A percentile compares a stretch with the other conserved stretches of the same genome.
These are phyloP conservation scores for Linum lewisii DNA, from an alignment of 345 rosid genomes.

Conservation along the genomic window DNA sequence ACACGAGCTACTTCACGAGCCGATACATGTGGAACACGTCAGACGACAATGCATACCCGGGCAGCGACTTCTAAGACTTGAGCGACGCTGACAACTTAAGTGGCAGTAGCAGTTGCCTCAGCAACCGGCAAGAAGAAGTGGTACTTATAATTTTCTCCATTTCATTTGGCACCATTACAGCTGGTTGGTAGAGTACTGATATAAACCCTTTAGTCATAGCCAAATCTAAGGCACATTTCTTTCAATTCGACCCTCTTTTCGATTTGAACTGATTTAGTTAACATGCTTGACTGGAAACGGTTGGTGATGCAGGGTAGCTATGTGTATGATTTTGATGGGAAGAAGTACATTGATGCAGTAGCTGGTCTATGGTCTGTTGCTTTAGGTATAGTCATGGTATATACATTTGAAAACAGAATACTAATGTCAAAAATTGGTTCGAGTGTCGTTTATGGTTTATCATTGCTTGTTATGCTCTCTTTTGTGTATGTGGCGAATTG, in stretches of 20 bases:
- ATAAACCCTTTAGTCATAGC: constrained; percentile 67
- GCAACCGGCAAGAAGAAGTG: constrained; percentile 88
- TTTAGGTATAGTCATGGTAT: constrained; percentile 39
- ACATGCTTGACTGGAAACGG: too few relatives aligned
- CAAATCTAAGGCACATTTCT: constrained; percentile 55
- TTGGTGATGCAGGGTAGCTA: constrained; percentile 60
- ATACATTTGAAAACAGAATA: too few relatives aligned
- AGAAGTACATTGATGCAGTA: constrained; percentile 88
- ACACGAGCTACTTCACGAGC: constrained; percentile 97
- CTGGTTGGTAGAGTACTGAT: constrained; percentile 86
- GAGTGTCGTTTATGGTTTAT: too few relatives aligned
- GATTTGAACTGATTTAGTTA: too few relatives aligned
- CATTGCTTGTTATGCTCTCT: too few relatives aligned
- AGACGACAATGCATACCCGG: constrained; percentile 50
- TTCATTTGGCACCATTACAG: constrained; percentile 57
- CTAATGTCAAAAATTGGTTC: too few relatives aligned
- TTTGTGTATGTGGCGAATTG: too few relatives aligned
- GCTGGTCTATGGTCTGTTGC: constrained; percentile 99
- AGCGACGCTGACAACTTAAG: constrained; percentile 91
- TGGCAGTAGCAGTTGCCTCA: constrained; percentile 72
- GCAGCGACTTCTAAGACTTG: constrained; percentile 67
- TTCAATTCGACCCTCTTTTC: too few relatives aligned
- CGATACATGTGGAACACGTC: constrained; percentile 85
- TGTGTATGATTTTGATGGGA: constrained; percentile 67
- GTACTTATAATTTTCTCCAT: constrained; percentile 24